These are phyloP conservation scores for Candida sanyaensis DNA, from an alignment of 1,139 yeast species.

Conservation along the genomic window DNA sequence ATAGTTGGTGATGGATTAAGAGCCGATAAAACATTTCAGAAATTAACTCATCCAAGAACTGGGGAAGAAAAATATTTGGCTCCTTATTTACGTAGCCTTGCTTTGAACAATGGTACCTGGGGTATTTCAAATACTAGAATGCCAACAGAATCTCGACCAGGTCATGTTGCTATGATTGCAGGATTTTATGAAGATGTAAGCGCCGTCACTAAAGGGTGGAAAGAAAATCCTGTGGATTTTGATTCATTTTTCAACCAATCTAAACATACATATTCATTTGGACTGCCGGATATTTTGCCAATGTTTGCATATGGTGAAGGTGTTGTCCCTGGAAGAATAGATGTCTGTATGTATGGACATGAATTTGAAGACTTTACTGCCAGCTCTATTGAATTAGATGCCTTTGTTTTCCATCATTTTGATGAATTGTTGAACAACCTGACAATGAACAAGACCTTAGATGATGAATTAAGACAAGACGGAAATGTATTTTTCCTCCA, in stretches of 20 bases:
- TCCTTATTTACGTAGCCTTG: conserved; percentile 77
- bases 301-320: conserved; percentile 91
- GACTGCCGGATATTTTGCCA: conserved; percentile 96
- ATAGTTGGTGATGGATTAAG: conserved; percentile 96
- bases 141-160: conserved; percentile 99
- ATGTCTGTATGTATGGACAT: conserved; percentile 93
- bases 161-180: conserved; percentile 98
- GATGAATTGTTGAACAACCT: conserved; percentile 70
- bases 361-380: conserved; percentile 94
- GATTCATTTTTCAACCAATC: conserved; percentile 96
- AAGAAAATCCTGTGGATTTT: conserved; percentile 96
- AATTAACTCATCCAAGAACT: conserved; percentile 66
- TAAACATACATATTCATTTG: conserved; percentile 88
- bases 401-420: conserved; percentile 81
- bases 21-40: conserved; percentile 90
- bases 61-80: conserved; percentile 71
- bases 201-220: conserved; percentile 99
- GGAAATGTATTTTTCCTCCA: conserved; percentile 90
- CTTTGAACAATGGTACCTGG: conserved; percentile 76
- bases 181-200: conserved; percentile 98
- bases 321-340: conserved; percentile 65
- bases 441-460: conserved; percentile 54
- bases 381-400: conserved; percentile 83
- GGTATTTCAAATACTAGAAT: conserved; percentile 96
- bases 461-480: conserved; percentile 66